Evolutionary conservation across 2,329 filamentous ascomycete species (phyloP).

Genomic region (Pestalotiopsis sp.): DNA sequence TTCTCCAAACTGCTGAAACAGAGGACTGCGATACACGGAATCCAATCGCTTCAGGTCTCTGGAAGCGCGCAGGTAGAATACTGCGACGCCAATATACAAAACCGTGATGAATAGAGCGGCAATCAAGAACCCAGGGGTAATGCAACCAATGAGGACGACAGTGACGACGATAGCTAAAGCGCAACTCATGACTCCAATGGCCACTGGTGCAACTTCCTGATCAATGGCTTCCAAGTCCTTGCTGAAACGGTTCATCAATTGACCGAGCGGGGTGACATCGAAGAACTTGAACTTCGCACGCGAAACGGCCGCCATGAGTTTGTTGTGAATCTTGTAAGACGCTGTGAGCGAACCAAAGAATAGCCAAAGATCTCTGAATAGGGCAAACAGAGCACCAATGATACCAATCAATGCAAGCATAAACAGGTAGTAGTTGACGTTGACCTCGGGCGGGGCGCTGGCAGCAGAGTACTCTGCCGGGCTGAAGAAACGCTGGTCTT

Average conservation of each 20-base stretch:
- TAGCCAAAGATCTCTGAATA: conserved; percentile 82
- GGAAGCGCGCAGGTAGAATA: conserved; percentile 90
- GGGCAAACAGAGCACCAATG: conserved; percentile 77
- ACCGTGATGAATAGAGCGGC: conserved; percentile 83
- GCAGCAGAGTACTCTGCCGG: conserved; percentile 39
- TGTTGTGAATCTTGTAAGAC: conserved; percentile 80
- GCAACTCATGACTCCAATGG: conserved; percentile 74
- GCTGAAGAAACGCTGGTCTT: conserved; percentile 31
- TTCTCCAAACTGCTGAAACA: conserved; percentile 98
- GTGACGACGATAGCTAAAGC: conserved; percentile 76
- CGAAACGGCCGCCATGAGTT: conserved; percentile 76
- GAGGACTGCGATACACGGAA: conserved; percentile 88
- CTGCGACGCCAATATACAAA: conserved; percentile 80
- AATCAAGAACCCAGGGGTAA: conserved; percentile 90
- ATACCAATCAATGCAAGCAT: conserved; percentile 82
- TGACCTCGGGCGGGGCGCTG: conserved; percentile 57
- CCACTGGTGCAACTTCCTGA: conserved; percentile 91
- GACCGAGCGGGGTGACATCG: conserved; percentile 91
- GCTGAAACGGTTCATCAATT: conserved; percentile 98
- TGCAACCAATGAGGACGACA: conserved; percentile 80
- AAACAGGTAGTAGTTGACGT: conserved; percentile 81
- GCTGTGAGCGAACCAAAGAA: conserved; percentile 92
- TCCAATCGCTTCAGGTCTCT: conserved; percentile 94
- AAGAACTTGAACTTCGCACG: conserved; percentile 97
- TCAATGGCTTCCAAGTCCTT: conserved; percentile 96